A percentile compares a stretch with the other conserved stretches of the same genome.
Evolutionary conservation across 139 green algal species (phyloP).

Genomic region (Astrephomene gubernaculifera): DNA sequence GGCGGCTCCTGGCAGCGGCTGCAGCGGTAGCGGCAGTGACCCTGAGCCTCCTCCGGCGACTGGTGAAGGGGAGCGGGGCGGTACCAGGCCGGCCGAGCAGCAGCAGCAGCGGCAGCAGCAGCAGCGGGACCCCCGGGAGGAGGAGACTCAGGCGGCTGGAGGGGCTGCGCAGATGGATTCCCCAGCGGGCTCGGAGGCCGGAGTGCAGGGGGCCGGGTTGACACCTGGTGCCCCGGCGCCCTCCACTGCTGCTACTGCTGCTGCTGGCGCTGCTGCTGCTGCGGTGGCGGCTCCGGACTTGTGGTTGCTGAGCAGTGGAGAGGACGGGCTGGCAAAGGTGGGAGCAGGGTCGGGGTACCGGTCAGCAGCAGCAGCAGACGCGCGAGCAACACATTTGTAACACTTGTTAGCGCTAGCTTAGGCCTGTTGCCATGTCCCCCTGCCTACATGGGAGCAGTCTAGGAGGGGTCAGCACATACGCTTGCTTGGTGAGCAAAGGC

Average conservation of each 20-base stretch:
- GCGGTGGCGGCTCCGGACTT: background rate
- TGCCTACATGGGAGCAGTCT: background rate
- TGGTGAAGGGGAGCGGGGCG: no score
- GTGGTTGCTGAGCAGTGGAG: conserved; percentile 25
- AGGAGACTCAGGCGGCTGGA: background rate
- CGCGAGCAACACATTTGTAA: no score
- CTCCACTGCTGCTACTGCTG: background rate
- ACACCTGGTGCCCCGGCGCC: background rate
- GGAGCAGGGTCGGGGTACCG: background rate
- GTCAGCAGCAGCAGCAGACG: background rate
- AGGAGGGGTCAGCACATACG: background rate
- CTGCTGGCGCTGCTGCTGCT: background rate
- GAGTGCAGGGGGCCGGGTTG: background rate
- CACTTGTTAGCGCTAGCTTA: no score
- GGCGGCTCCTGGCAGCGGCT: background rate
- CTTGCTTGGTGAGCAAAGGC: background rate
- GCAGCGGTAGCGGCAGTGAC: background rate
- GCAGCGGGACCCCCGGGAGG: background rate
- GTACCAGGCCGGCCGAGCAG: no score
- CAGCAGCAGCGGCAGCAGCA: background rate
- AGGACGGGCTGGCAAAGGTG: conserved; percentile 37
- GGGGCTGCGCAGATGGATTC: background rate
- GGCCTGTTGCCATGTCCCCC: no score
- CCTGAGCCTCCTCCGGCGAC: no score
- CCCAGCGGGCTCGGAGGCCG: background rate